Evolutionary conservation across 1,284 basidiomycete species (phyloP), one percentile per base, ranked within the genome.

Genomic region (Trichosporon ovoides): DNA sequence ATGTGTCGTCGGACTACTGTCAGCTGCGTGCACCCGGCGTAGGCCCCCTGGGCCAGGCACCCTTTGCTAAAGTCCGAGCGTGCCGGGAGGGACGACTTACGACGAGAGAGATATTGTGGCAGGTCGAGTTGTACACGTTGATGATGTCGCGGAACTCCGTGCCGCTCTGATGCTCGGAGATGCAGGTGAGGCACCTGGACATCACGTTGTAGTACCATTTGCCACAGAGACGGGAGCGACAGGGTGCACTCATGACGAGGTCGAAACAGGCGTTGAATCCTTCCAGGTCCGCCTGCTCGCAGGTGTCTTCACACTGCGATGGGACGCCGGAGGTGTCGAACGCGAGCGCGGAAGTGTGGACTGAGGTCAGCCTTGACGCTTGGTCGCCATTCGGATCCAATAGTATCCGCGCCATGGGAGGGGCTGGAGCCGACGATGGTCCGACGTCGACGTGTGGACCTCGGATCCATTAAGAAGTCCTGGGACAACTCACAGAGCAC

Each of bases 201-300:
- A 16, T 48, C 22, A 16, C 10, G 22, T 48, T n/a, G 24, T 28
- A 5, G 24, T 48, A 48, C 43, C 43, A 48, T 7, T 1, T 12
- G 16, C 28, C 43, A 22, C 43, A 48, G 16, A 48, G 43, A 11
- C 43, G 43, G 2, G 24, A 14, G 24, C 43, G 43, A 22, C 43
- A 48, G 7, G 43, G 43, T 11, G 11, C 24, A 22, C 43, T 48
- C 43, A 48, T 48, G 22, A 48, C 43, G 3, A 48, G 22, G 43
- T 48, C 43, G 43, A 48, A 48, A 22, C 43, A 48, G 43, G 43
- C 43, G 24, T 48, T 48, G 43, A 48, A 48, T 22, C 43, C 24
- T 16, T 48, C 43, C 10, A 48, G 22, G 43, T 48, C 43, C 14
- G 43, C 43, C n/a, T 24, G 43, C 24, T 14, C 24, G 22, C 43